Conservation (phyloP, 176 grass and related monocot genomes). For the Eragrostis curvula region DNA sequence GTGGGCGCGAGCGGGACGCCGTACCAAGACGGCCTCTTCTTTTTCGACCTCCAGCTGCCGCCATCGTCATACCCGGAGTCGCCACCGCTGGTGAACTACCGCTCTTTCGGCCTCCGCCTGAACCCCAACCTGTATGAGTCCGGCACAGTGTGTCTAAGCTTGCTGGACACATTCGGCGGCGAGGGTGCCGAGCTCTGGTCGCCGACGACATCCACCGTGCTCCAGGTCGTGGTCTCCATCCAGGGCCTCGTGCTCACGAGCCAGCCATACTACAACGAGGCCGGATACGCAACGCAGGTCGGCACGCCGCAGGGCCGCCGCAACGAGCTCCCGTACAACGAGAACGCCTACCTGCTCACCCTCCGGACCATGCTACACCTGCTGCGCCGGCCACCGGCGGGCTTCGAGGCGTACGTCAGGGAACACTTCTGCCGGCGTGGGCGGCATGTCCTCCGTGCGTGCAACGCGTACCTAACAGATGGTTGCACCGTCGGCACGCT, state of each 20-base stretch:
- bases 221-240: conserved; percentile 32
- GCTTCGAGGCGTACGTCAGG: background rate
- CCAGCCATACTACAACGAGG: conserved; percentile 29
- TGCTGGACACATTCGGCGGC: conserved; percentile 12
- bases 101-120: conserved; percentile 8
- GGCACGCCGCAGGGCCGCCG: background rate
- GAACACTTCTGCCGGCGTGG: background rate
- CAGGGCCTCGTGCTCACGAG: conserved; percentile 9
- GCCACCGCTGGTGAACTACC: conserved; percentile 31
- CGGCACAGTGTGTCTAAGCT: conserved; percentile 36
- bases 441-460: background rate
- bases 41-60: conserved; percentile 25
- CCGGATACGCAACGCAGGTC: background rate
- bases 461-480: background rate
- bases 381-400: background rate
- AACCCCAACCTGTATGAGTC: conserved; percentile 47
- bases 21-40: conserved; percentile 33
- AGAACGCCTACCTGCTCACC: background rate
- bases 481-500: background rate
- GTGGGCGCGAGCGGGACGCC: conserved; percentile 25
- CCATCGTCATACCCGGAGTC: background rate
- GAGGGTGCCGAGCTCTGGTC: conserved; percentile 10
- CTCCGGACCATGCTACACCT: background rate
- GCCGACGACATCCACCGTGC: background rate
- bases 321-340: background rate